phyloP scores from a whole-genome alignment of 2,329 filamentous ascomycete genomes.

The Verticillium albo-atrum region DNA sequence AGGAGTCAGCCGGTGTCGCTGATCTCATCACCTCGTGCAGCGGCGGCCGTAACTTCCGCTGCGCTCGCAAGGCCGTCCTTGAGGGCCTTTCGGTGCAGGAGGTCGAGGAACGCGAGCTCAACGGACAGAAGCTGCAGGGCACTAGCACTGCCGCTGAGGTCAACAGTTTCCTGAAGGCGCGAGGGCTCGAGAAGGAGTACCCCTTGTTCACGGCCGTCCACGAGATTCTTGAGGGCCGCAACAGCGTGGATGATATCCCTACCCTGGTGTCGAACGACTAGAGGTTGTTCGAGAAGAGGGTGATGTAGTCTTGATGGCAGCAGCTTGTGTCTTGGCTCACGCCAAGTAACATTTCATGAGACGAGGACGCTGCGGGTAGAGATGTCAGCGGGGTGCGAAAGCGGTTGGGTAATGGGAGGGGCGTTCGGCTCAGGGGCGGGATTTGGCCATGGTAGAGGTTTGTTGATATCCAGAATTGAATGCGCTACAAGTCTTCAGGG shows the following conservation, averaged over 20 bases:
- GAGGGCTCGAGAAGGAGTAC: conserved; percentile 76
- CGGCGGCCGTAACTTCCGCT: conserved; percentile 89
- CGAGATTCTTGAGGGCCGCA: conserved; percentile 70
- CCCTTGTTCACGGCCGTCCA: conserved; percentile 90
- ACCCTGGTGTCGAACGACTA: conserved; percentile 47
- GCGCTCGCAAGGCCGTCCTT: conserved; percentile 82
- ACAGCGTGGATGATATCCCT: conserved; percentile 77
- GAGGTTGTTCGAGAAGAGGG: neutral
- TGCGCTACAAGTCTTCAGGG: neutral
- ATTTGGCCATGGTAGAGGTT: neutral
- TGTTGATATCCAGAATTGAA: conserved; percentile 1
- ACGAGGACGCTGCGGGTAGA: neutral
- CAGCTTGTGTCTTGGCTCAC: too few relatives aligned
- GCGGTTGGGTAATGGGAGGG: neutral
- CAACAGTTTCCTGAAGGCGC: conserved; percentile 77
- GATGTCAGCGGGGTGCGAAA: neutral
- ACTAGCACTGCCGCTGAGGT: conserved; percentile 90
- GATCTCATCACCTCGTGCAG: conserved; percentile 93
- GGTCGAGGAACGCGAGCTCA: conserved; percentile 83
- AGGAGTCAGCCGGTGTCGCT: conserved; percentile 90
- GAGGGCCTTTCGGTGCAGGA: conserved; percentile 76
- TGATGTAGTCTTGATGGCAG: neutral
- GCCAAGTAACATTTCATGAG: neutral
- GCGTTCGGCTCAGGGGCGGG: neutral
- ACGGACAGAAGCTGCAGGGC: conserved; percentile 95